Evolutionary conservation across 108 stramenopile genomes (phyloP), one percentile per base, ranked within the genome.

Genomic region (Nannochloropsis salina): DNA sequence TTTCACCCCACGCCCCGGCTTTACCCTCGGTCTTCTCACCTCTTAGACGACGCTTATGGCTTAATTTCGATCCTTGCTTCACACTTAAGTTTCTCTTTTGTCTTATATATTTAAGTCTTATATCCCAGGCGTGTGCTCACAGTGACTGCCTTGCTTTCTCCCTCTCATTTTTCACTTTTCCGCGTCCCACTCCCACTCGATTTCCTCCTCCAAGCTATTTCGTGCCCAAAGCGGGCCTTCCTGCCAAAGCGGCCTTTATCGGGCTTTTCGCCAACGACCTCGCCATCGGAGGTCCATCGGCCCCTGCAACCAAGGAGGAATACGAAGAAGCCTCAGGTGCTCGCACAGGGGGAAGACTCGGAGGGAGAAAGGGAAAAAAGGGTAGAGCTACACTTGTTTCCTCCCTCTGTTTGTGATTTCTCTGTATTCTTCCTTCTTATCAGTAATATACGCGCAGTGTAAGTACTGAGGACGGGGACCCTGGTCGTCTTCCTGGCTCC

Each of bases 251-350:
- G 47, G 47, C 47, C 12, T 51, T 51, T 51, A 51, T 51, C 47
- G 47, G 47, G 15, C 47, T 51, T 51, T 51, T 51, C 47, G 47
- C 47, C 47, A 51, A 51, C 47, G 47, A 51, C 47, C 47, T 51
- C 12, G 47, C 47, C 15, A 51, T 51, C 47, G 47, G 47, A 10
- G 47, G 47, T 51, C 47, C 47, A 10, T 12, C 10, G 10, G 12
- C 47, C 15, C 47, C 47, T 15, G 15, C 15, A 51, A 51, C 12
- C 47, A 51, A 51, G 15, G 47, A 51, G 12, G 47, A 51, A 15
- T 51, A 51, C 47, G 47, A 51, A 51, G 47, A 51, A 12, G 47
- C 47, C 15, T 51, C 47, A 10, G 47, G 47, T 51, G 15, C 15
- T 10, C 15, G 47, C 15, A 31, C 31, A 31, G 31, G 31, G 31